A percentile compares a stretch with the other conserved stretches of the same genome.
Conservation (phyloP, 2,329 filamentous ascomycete species). For the Aureobasidium mangrovei region DNA sequence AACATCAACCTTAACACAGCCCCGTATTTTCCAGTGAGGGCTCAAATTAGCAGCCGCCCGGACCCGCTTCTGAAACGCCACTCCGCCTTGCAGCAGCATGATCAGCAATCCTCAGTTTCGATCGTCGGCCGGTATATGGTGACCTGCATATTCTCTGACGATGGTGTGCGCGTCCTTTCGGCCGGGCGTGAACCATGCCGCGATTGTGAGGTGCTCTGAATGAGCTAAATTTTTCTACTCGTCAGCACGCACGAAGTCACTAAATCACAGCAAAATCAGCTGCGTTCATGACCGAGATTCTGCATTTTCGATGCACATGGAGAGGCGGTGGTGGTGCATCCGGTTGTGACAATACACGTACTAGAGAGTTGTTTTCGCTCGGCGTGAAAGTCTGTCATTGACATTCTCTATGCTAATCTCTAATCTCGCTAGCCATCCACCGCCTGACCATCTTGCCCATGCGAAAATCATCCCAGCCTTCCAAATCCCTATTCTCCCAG, state of each 20-base stretch:
- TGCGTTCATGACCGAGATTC: too few relatives aligned
- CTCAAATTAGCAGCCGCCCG: not conserved
- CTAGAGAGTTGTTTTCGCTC: not conserved
- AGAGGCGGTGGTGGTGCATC: too few relatives aligned
- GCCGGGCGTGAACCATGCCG: too few relatives aligned
- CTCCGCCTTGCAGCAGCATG: conserved; percentile 5
- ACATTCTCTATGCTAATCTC: conserved; percentile 11
- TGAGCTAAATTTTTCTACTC: too few relatives aligned
- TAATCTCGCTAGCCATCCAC: conserved; percentile 5
- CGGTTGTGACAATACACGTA: too few relatives aligned
- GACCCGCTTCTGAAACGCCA: conserved; percentile 9
- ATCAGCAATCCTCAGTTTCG: conserved; percentile 7
- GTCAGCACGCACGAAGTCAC: too few relatives aligned
- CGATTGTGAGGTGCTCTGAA: too few relatives aligned
- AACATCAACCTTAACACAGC: too few relatives aligned
- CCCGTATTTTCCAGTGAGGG: not conserved
- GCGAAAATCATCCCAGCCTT: conserved; percentile 6
- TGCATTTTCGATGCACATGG: too few relatives aligned
- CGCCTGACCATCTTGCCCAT: conserved; percentile 1
- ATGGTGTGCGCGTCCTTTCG: conserved; percentile 2
- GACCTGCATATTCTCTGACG: conserved; percentile 6
- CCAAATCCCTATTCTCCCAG: not conserved
- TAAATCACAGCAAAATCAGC: too few relatives aligned
- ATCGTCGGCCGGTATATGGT: conserved; percentile 10
- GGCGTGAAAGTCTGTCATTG: conserved; percentile 6